Conservation (phyloP, 768 basidiomycete species). For the Boletus rubropictus region DNA sequence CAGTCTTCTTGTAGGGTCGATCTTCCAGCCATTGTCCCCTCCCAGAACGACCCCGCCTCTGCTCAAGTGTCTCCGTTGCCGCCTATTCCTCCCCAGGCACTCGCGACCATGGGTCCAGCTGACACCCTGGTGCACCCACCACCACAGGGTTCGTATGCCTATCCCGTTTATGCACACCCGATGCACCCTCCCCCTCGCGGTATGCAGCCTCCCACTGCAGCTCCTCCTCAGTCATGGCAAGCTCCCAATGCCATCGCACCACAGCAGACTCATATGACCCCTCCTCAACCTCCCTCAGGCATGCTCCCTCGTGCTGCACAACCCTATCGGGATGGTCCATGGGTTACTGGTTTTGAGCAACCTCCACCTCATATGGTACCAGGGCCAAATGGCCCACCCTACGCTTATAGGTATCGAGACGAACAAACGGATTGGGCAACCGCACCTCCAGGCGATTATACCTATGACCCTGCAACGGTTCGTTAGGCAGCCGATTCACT, state of each 20-base stretch:
- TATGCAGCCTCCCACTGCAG: slow-evolving; percentile 42
- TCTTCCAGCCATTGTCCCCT: slow-evolving; percentile 13
- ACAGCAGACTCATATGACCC: slow-evolving; percentile 56
- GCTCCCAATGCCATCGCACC: slow-evolving; percentile 55
- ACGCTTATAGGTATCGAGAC: slow-evolving; percentile 59
- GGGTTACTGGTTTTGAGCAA: slow-evolving; percentile 53
- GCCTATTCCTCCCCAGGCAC: slow-evolving; percentile 24
- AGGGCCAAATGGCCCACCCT: slow-evolving; percentile 39
- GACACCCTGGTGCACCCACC: slow-evolving; percentile 29
- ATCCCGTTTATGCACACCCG: slow-evolving; percentile 37
- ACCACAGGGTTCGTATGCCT: slow-evolving; percentile 26
- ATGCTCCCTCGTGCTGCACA: slow-evolving; percentile 42
- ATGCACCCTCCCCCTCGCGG: slow-evolving; percentile 35
- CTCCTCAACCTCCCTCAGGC: slow-evolving; percentile 39
- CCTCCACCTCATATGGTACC: slow-evolving; percentile 45
- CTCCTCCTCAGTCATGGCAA: slow-evolving; percentile 62
- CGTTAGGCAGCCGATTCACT: slow-evolving; percentile 16
- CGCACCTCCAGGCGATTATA: slow-evolving; percentile 41
- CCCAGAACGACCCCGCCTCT: slow-evolving; percentile 23
- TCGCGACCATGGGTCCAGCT: slow-evolving; percentile 25
- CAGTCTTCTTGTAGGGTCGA: slow-evolving; percentile 20
- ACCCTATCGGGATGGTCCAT: slow-evolving; percentile 46
- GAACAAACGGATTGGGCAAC: slow-evolving; percentile 47
- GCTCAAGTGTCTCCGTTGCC: slow-evolving; percentile 23
- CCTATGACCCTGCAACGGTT: slow-evolving; percentile 50